Evolutionary conservation across 495 filamentous ascomycete species (phyloP), one percentile per base, ranked within the genome.

Genomic region (Penicillium simplicissimum): DNA sequence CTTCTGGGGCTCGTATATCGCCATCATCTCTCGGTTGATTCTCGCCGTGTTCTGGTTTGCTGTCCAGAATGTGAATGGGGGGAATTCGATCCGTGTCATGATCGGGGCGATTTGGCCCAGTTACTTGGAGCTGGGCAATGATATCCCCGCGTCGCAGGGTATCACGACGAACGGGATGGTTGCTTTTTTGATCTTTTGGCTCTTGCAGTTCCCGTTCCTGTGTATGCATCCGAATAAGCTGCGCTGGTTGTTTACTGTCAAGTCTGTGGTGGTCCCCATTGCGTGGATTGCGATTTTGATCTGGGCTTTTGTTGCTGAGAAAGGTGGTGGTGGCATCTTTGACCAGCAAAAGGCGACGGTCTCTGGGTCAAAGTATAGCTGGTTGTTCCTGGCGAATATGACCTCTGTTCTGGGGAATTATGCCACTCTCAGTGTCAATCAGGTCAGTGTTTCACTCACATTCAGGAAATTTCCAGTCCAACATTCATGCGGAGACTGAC

Each of bases 21-120:
- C 83, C 25, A 88, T 90, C 52, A 74, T 90, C 10, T 88, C 85
- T 0, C 81, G 88, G n/a, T 78, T 82, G 0, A 84, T 90, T 57
- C 78, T 90, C 6, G 88, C 87, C 8, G 74, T 89, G 65, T 90
- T 90, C 74, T 90, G 88, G 88, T 85, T 89, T 28, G 86, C 85
- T 14, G 88, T 91, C 53, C 84, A 90, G 67, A 82, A 85, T 28
- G 83, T 84, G 56, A 89, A 87, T 63, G 88, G 88, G 9, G 87
- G 85, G 0, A 85, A 87, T 63, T 82, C 84, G 25, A 77, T 89
- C 31, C 81, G 81, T 1, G 85, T 87, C 49, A 89, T 90, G 86
- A 78, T 91, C 17, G 80, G 80, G 11, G 86, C 88, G 5, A 89
- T 89, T 67, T 89, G 87, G 79, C 86, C 87, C 4, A 84, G 82